phyloP scores from a whole-genome alignment of 306 rosid genomes.

The Leucaena leucocephala region DNA sequence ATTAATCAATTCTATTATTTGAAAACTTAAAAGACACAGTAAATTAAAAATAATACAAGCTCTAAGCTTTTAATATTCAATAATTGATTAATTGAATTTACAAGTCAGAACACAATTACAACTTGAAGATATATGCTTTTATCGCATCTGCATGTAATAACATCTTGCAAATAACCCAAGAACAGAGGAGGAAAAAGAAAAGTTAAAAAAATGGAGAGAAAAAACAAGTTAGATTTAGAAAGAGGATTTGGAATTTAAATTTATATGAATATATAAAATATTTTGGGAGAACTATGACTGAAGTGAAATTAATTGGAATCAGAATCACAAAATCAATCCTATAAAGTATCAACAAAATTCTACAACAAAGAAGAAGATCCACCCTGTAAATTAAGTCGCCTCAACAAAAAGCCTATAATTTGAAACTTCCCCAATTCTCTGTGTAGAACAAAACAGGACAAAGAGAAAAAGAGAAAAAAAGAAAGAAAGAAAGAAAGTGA shows the following conservation, averaged over 20 bases:
- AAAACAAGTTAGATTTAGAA: neutral
- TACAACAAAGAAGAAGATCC: slow-evolving; percentile 6
- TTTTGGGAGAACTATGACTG: no score
- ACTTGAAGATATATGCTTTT: neutral
- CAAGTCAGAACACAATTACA: neutral
- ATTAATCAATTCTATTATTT: no score
- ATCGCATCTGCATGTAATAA: neutral
- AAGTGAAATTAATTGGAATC: neutral
- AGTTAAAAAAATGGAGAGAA: neutral
- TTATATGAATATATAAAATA: no score
- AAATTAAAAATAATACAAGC: no score
- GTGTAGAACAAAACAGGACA: neutral
- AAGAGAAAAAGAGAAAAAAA: neutral
- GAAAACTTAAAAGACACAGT: no score
- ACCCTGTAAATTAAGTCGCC: neutral
- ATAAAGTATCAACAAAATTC: slow-evolving; percentile 27
- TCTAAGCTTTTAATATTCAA: neutral
- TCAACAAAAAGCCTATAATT: neutral
- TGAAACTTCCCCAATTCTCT: neutral
- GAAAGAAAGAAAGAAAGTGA: neutral
- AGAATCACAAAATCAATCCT: neutral
- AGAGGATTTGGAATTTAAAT: no score
- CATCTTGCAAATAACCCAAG: neutral
- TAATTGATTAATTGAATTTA: neutral
- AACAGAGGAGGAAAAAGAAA: neutral